A percentile compares a stretch with the other conserved stretches of the same genome.
Evolutionary conservation across 371 early-diverging fungal genomes (phyloP).

Genomic region (Zychaea mexicana): DNA sequence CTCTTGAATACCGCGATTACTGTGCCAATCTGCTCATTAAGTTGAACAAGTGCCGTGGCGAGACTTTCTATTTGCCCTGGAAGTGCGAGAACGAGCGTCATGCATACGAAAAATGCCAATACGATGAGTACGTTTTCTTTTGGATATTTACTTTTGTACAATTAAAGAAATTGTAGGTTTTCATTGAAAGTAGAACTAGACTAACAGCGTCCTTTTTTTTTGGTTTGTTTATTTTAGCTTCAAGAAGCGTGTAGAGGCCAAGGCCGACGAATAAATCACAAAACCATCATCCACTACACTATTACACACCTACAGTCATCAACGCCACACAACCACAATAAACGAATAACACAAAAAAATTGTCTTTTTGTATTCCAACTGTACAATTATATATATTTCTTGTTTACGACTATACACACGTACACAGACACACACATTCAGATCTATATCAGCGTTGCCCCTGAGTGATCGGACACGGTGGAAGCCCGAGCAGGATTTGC

Average conservation of each 20-base stretch:
- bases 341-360: too few species aligned
- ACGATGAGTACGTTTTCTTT: conserved; percentile 80
- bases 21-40: conserved; percentile 91
- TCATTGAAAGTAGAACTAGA: too few species aligned
- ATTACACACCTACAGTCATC: not conserved
- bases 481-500: not conserved
- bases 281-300: not conserved
- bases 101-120: conserved; percentile 93
- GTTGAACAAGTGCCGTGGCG: conserved; percentile 89
- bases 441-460: too few species aligned
- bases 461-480: too few species aligned
- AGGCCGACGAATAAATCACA: conserved; percentile 19
- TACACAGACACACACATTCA: too few species aligned
- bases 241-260: conserved; percentile 21
- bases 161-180: not conserved
- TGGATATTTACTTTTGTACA: not conserved
- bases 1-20: conserved; percentile 90
- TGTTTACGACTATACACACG: too few species aligned
- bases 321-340: not conserved
- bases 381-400: too few species aligned
- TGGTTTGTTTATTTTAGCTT: conserved; percentile 9
- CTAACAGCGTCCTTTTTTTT: too few species aligned
- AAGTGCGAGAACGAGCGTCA: conserved; percentile 91
- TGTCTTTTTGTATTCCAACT: too few species aligned
- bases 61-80: conserved; percentile 89